Conservation (phyloP, 208 protist genomes). For the Crithidia fasciculata region DNA sequence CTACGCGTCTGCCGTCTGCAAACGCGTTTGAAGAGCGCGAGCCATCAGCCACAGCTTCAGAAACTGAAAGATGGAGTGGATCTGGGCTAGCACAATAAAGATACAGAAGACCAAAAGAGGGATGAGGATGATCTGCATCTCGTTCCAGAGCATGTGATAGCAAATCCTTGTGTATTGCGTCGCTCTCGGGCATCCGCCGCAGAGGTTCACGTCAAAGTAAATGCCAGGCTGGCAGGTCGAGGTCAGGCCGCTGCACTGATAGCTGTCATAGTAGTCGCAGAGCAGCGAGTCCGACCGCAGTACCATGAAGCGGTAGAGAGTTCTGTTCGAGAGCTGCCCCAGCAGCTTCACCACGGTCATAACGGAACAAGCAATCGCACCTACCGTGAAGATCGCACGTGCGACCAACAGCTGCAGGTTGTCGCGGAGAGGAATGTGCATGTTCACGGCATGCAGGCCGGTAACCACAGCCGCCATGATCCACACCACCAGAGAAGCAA, state of each 20-base stretch:
- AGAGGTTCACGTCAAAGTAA: neutral
- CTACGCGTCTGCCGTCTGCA: no score
- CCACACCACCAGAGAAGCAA: constrained; percentile 10
- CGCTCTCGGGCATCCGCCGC: neutral
- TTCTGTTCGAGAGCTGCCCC: neutral
- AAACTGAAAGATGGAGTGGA: constrained; percentile 10
- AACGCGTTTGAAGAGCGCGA: neutral
- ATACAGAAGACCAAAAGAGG: constrained; percentile 23
- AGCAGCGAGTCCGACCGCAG: neutral
- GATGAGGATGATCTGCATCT: neutral
- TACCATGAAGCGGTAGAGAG: neutral
- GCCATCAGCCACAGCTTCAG: constrained; percentile 9
- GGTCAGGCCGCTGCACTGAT: constrained; percentile 9
- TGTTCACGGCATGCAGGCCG: constrained; percentile 30
- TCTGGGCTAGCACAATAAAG: constrained; percentile 6
- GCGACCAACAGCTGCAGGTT: constrained; percentile 4
- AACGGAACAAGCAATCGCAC: constrained; percentile 26
- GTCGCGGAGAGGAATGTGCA: constrained; percentile 44
- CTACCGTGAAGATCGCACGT: constrained; percentile 1
- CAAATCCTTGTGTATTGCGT: neutral
- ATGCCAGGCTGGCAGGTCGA: neutral
- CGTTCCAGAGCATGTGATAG: constrained; percentile 1
- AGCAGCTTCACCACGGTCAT: constrained; percentile 6
- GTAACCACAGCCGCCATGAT: neutral
- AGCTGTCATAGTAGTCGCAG: constrained; percentile 1